Evolutionary conservation across 2,329 filamentous ascomycete genomes (phyloP), one percentile per base, ranked within the genome.

Genomic region (Alternaria consortialis): DNA sequence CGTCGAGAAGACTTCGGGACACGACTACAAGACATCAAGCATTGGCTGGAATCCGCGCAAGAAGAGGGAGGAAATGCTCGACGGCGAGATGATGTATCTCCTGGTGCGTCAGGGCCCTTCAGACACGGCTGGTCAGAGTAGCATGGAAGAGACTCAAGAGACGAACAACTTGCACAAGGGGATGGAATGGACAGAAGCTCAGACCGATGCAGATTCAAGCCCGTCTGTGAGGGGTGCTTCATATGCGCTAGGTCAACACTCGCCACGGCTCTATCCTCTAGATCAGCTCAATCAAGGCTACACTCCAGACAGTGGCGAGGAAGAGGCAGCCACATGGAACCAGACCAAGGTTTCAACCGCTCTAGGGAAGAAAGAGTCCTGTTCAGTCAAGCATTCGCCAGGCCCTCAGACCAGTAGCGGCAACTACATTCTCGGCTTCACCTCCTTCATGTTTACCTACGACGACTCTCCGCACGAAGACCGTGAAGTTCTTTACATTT

Each of bases 401-500:
- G 7, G 1, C 31, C 7, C 15, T 13, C 44, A 48, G 46, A 20
- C 37, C 37, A 23, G 15, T 15, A 23, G 54, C n/a, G 15, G 47
- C 23, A 47, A 58, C 20, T 51, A 54, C 3, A 66, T 76, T 17
- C 23, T 74, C 8, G 77, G 72, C 50, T 79, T 91, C 69, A 82
- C 85, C 1, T 91, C 74, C 32, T 81, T 91, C 68, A 90, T 91
- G 88, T 87, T 88, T 3, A 90, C 88, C 0, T 86, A 85, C 69
- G 90, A 92, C 72, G 87, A 89, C 63, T 66, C 74, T 1, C 70
- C 73, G 2, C 53, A 76, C 43, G 54, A 69, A 15, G 48, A 73
- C n/a, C 74, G 74, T n/a, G 82, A 88, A 0, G 90, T 93, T 2
- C 74, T 93, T 20, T 94, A 93, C 76, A 89, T 91, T 75, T 94